Percentiles rank a stretch among this genome's conserved stretches.
These are phyloP conservation scores for Chalciporus sp. DNA, from an alignment of 1,284 basidiomycete species.

Conservation along the genomic window DNA sequence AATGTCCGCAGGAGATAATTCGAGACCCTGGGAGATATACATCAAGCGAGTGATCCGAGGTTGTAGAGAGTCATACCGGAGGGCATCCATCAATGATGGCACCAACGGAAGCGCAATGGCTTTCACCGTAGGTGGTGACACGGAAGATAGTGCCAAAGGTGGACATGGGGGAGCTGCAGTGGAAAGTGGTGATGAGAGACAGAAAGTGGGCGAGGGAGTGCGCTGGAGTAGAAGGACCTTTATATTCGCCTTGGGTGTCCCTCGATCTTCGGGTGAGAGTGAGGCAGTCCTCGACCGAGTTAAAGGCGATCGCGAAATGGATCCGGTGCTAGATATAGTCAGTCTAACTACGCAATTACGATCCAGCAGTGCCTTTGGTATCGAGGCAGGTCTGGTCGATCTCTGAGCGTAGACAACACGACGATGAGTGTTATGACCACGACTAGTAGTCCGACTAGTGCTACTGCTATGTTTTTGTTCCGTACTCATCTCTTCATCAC, in stretches of 20 bases:
- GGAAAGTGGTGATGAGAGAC: constrained; percentile 15
- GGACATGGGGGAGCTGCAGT: constrained; percentile 65
- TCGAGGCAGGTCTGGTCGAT: background rate
- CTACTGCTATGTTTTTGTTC: no score
- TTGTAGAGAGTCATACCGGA: constrained; percentile 58
- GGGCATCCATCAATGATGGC: constrained; percentile 98
- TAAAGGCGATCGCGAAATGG: constrained; percentile 12
- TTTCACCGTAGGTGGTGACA: constrained; percentile 98
- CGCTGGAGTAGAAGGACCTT: constrained; percentile 16
- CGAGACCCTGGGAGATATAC: constrained; percentile 65
- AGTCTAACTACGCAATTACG: constrained; percentile 3
- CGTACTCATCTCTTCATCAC: constrained; percentile 5
- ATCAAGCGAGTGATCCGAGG: constrained; percentile 15
- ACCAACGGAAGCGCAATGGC: constrained; percentile 95
- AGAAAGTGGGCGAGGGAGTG: background rate
- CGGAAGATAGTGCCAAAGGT: constrained; percentile 90
- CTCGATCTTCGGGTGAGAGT: constrained; percentile 9
- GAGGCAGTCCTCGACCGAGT: constrained; percentile 29
- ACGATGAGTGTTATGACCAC: background rate
- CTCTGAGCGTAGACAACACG: background rate
- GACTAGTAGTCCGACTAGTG: no score
- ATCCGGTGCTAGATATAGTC: background rate
- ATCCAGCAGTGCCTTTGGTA: constrained; percentile 1
- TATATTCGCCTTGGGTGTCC: constrained; percentile 15
- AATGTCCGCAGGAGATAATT: constrained; percentile 81